Percentiles rank a stretch among this genome's conserved stretches.
Evolutionary conservation across 148 eudicot species (phyloP).

Genomic region (Nyssa sinensis): DNA sequence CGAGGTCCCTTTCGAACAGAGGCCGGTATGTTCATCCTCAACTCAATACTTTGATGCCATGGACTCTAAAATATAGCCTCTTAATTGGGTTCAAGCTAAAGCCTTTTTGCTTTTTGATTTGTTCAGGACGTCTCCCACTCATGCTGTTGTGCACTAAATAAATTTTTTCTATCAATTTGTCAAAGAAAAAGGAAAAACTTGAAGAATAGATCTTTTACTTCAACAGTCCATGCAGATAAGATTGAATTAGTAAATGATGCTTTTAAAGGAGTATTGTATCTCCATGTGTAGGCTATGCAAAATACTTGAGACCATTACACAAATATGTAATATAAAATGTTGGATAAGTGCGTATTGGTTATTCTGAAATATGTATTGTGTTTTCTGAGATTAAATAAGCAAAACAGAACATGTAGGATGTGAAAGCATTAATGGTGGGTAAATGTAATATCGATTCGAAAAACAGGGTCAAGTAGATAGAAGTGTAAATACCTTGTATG

Average conservation of each 20-base stretch:
- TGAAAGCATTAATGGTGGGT: neutral
- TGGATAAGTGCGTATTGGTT: neutral
- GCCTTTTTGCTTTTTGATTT: neutral
- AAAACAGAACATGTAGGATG: neutral
- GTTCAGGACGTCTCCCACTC: neutral
- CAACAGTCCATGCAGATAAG: neutral
- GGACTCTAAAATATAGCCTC: no score
- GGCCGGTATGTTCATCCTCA: conserved; percentile 62
- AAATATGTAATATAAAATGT: neutral
- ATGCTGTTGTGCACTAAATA: neutral
- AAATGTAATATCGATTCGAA: neutral
- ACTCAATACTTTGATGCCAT: neutral
- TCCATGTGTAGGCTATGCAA: neutral
- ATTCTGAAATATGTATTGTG: neutral
- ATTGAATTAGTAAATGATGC: neutral
- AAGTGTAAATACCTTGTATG: neutral
- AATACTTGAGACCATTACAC: neutral
- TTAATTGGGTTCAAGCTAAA: neutral
- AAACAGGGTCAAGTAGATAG: neutral
- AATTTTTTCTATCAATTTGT: neutral
- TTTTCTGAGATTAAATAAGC: neutral
- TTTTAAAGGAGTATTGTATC: neutral
- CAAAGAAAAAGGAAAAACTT: neutral
- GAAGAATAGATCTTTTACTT: neutral
- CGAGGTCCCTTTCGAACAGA: conserved; percentile 91